A percentile compares a stretch with the other conserved stretches of the same genome.
Conservation (phyloP, 2,329 filamentous ascomycete species). For the Epichloe coenophiala region DNA sequence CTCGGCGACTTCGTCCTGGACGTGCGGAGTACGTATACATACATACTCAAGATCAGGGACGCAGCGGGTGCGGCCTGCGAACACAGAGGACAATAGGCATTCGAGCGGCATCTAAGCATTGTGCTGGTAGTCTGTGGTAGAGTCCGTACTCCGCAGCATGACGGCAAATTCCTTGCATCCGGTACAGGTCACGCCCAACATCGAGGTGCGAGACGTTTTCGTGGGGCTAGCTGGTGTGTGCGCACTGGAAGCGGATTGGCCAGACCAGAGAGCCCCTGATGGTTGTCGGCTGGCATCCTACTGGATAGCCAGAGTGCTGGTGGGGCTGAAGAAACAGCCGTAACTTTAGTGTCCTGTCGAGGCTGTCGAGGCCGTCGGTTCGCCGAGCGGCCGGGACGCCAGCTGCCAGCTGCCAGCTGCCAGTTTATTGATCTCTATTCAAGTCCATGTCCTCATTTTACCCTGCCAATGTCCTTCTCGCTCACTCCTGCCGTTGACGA, state of each 20-base stretch:
- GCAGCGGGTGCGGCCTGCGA: not conserved
- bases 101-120: not conserved
- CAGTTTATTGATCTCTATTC: not conserved
- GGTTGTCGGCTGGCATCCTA: not conserved
- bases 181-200: not conserved
- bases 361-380: not conserved
- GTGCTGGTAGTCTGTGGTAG: not conserved
- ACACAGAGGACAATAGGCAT: not conserved
- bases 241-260: not conserved
- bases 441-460: not conserved
- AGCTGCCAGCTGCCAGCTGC: not conserved
- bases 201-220: not conserved
- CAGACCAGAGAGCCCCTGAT: not conserved
- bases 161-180: not conserved
- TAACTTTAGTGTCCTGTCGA: too few relatives aligned
- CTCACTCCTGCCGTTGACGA: not conserved
- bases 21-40: too few relatives aligned
- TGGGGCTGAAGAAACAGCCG: too few relatives aligned
- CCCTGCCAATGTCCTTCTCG: not conserved
- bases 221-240: not conserved
- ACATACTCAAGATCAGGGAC: too few relatives aligned
- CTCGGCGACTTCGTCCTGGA: not conserved
- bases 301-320: not conserved
- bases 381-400: not conserved
- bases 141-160: not conserved